phyloP scores from a whole-genome alignment of 2,329 filamentous ascomycete genomes.

The Botrytis aclada region DNA sequence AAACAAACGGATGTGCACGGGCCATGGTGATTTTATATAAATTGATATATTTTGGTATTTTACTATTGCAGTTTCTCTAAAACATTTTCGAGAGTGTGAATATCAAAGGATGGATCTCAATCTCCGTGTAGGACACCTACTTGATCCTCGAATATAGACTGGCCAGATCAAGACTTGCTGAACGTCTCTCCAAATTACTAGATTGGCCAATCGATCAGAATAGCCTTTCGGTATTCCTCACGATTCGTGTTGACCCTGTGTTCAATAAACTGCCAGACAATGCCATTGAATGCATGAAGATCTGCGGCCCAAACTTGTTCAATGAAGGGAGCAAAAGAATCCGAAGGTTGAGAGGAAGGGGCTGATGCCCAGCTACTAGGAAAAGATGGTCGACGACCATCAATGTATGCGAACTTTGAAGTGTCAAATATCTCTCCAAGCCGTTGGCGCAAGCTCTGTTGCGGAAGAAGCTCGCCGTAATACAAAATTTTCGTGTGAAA shows the following conservation, averaged over 20 bases:
- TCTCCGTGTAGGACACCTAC: neutral
- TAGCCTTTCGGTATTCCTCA: neutral
- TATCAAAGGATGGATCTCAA: neutral
- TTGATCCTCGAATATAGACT: neutral
- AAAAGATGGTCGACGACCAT: neutral
- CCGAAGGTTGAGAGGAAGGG: neutral
- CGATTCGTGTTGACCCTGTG: neutral
- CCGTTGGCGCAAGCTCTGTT: neutral
- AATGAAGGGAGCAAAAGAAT: neutral
- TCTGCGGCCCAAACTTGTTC: neutral
- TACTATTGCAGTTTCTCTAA: neutral
- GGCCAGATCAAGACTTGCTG: neutral
- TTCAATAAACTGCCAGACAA: neutral
- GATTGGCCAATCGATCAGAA: neutral
- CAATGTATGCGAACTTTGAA: neutral
- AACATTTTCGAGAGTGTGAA: neutral
- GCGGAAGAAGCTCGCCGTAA: neutral
- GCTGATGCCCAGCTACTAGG: neutral
- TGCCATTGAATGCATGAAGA: neutral
- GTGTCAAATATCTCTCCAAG: neutral
- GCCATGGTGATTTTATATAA: neutral
- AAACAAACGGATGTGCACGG: neutral
- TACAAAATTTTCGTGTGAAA: neutral
- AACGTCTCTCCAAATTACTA: neutral
- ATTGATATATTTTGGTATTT: neutral